A percentile compares a stretch with the other conserved stretches of the same genome.
Evolutionary conservation across 192 early-diverging fungal genomes (phyloP).

Genomic region (Umbelopsis ramanniana): DNA sequence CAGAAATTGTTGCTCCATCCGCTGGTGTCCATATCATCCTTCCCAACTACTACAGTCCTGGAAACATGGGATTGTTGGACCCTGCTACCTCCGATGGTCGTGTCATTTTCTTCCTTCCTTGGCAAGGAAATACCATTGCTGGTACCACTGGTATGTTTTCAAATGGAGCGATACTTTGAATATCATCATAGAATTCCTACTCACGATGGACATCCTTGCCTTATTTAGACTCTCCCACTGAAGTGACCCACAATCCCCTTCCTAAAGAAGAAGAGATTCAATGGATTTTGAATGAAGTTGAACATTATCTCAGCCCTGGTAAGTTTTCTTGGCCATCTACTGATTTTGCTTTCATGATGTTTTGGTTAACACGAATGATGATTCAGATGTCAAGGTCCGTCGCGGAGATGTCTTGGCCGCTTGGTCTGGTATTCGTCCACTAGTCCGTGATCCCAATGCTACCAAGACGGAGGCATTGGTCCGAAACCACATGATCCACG

Average conservation of each 20-base stretch:
- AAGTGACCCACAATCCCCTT: constrained; percentile 82
- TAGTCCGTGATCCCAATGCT: constrained; percentile 94
- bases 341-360: not conserved
- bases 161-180: too few species aligned
- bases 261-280: constrained; percentile 92
- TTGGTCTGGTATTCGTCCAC: constrained; percentile 97
- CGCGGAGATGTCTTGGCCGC: constrained; percentile 95
- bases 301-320: constrained; percentile 82
- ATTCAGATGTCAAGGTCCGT: constrained; percentile 89
- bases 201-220: not conserved
- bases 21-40: constrained; percentile 95
- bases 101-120: constrained; percentile 97
- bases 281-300: constrained; percentile 95
- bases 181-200: not conserved
- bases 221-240: constrained; percentile 75
- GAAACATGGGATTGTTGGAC: constrained; percentile 95
- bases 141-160: constrained; percentile 78
- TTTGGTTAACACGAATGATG: not conserved
- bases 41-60: constrained; percentile 93
- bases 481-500: constrained; percentile 97
- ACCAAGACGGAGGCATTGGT: constrained; percentile 92
- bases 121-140: constrained; percentile 95
- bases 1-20: constrained; percentile 91
- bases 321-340: not conserved
- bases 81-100: constrained; percentile 93